Conservation (phyloP, 495 filamentous ascomycete genomes). For the Neurospora discreta region DNA sequence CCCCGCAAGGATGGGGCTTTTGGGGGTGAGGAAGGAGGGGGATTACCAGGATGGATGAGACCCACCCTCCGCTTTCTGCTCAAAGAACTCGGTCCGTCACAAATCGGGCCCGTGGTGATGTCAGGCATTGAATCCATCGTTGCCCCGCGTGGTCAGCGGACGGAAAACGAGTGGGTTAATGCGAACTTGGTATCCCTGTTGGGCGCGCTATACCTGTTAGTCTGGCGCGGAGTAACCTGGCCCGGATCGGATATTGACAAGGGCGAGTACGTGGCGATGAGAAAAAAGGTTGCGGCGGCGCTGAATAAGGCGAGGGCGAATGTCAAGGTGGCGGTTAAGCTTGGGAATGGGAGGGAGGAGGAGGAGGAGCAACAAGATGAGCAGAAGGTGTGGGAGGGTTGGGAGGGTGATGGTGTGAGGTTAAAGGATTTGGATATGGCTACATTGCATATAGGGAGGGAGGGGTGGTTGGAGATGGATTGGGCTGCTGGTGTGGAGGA, state of each 20-base stretch:
- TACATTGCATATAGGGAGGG: constrained; percentile 43
- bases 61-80: constrained; percentile 55
- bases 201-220: constrained; percentile 61
- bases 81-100: constrained; percentile 22
- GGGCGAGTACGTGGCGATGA: constrained; percentile 26
- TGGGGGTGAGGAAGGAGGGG: constrained; percentile 9
- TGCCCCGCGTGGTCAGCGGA: constrained; percentile 21
- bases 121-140: constrained; percentile 34
- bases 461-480: constrained; percentile 53
- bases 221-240: constrained; percentile 31
- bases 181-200: constrained; percentile 41
- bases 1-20: constrained; percentile 1
- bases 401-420: constrained; percentile 18
- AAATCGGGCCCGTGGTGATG: constrained; percentile 31
- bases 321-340: constrained; percentile 18
- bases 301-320: constrained; percentile 26
- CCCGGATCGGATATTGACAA: constrained; percentile 24
- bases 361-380: constrained; percentile 23
- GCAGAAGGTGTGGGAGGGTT: constrained; percentile 37
- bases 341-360: constrained; percentile 17
- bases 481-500: constrained; percentile 48
- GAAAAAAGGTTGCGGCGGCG: constrained; percentile 27
- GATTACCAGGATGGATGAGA: constrained; percentile 56
- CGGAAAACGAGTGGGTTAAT: constrained; percentile 42
- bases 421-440: constrained; percentile 49